These are phyloP conservation scores for Acacia concinna DNA, from an alignment of 331 rosid genomes.

Conservation along the genomic window DNA sequence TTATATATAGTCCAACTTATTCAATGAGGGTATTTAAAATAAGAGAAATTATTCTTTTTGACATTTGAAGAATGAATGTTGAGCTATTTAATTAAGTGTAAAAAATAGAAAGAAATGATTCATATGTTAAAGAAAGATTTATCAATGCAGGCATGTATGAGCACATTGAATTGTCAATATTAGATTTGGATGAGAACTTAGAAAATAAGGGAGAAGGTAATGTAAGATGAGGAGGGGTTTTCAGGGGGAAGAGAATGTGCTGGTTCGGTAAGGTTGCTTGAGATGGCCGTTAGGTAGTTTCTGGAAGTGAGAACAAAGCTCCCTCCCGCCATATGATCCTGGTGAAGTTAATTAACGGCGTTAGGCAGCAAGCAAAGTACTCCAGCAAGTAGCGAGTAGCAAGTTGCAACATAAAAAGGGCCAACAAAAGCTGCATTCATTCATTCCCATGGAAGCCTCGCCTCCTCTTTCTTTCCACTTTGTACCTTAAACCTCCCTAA, in stretches of 20 bases:
- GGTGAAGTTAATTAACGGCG: constrained; percentile 37
- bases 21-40: not conserved
- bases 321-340: constrained; percentile 14
- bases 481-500: constrained; percentile 13
- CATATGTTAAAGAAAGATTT: too few relatives aligned
- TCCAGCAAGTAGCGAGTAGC: constrained; percentile 73
- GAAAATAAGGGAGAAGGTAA: not conserved
- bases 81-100: too few relatives aligned
- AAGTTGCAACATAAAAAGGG: constrained; percentile 45
- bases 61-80: too few relatives aligned
- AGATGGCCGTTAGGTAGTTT: constrained; percentile 43
- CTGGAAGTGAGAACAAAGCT: constrained; percentile 25
- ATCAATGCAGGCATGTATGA: not conserved
- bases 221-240: constrained; percentile 10
- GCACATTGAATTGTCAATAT: not conserved
- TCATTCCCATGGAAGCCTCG: constrained; percentile 48
- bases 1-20: not conserved
- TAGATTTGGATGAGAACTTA: not conserved
- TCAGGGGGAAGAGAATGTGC: not conserved
- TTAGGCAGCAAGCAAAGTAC: constrained; percentile 77
- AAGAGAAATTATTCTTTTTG: not conserved
- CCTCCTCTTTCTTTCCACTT: constrained; percentile 4
- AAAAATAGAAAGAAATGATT: too few relatives aligned
- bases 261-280: constrained; percentile 54
- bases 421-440: constrained; percentile 41